phyloP scores from a whole-genome alignment of 208 protist genomes.

The Trypanosomatidae sp. region DNA sequence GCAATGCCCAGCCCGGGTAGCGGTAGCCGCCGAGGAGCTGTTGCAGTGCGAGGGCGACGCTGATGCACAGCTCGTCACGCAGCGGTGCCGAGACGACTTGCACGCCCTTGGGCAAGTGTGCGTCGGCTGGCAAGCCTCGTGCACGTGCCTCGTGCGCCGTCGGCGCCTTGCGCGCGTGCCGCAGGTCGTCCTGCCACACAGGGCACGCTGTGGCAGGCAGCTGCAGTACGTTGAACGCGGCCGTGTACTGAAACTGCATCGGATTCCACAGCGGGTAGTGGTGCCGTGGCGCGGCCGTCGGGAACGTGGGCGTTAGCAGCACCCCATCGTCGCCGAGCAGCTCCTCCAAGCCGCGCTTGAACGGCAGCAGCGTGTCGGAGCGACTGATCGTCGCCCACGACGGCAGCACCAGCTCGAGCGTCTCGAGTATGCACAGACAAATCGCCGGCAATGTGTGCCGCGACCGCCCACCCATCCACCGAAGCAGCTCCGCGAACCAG shows the following conservation, averaged over 20 bases:
- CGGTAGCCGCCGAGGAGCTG: constrained; percentile 59
- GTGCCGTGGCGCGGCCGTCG: constrained; percentile 45
- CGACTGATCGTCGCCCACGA: constrained; percentile 17
- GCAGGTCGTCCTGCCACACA: constrained; percentile 35
- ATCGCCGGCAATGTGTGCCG: constrained; percentile 69
- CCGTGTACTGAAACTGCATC: constrained; percentile 81
- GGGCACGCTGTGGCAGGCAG: constrained; percentile 62
- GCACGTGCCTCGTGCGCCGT: constrained; percentile 14
- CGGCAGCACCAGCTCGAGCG: constrained; percentile 23
- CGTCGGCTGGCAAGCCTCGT: constrained; percentile 18
- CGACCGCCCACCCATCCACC: constrained; percentile 49
- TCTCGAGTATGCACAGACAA: constrained; percentile 52
- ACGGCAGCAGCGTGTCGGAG: constrained; percentile 10
- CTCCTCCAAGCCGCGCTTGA: constrained; percentile 51
- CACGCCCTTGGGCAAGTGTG: constrained; percentile 73
- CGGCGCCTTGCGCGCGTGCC: constrained; percentile 2
- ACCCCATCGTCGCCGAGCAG: constrained; percentile 54
- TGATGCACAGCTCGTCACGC: constrained; percentile 61
- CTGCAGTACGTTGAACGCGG: constrained; percentile 77
- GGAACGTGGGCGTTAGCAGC: constrained; percentile 63
- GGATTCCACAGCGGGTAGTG: constrained; percentile 50
- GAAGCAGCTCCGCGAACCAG: constrained; percentile 35
- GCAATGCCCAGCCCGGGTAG: constrained; percentile 61
- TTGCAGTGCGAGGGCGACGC: constrained; percentile 41
- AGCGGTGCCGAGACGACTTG: constrained; percentile 51